Evolutionary conservation across 306 rosid genomes (phyloP).

Genomic region (Mimosa pudica): DNA sequence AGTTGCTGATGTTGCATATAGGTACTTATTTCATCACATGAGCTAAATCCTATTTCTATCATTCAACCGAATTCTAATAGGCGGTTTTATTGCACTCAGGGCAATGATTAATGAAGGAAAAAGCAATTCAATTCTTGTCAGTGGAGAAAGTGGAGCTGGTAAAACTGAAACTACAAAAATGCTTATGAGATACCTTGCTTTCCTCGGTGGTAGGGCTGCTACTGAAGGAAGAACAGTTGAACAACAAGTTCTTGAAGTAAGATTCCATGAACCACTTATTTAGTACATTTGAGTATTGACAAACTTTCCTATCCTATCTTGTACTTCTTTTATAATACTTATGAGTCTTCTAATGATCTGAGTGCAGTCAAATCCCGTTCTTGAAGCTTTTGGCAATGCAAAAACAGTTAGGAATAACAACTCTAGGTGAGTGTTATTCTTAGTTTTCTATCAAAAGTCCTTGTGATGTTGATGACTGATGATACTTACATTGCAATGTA

Average conservation of each 20-base stretch:
- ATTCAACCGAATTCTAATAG: conserved; percentile 26
- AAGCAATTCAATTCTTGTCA: conserved; percentile 96
- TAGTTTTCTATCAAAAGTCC: conserved; percentile 20
- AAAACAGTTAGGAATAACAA: conserved; percentile 97
- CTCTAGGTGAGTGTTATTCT: conserved; percentile 70
- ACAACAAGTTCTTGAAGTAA: conserved; percentile 99
- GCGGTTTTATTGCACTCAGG: conserved; percentile 53
- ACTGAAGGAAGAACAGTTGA: conserved; percentile 98
- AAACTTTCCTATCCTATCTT: conserved; percentile 14
- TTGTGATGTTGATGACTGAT: conserved; percentile 1
- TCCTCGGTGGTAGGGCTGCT: conserved; percentile 89
- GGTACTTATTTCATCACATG: conserved; percentile 51
- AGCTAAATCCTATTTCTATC: conserved; percentile 26
- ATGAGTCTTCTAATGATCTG: conserved; percentile 33
- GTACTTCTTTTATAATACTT: conserved; percentile 1
- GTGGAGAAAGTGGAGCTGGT: conserved; percentile 99
- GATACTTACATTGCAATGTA: conserved; percentile 7
- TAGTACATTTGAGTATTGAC: conserved; percentile 1
- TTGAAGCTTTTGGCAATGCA: conserved; percentile 99
- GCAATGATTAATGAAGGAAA: conserved; percentile 89
- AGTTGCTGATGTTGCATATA: conserved; percentile 96
- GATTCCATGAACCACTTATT: conserved; percentile 27
- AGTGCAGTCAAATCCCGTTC: conserved; percentile 98
- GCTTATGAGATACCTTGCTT: conserved; percentile 98
- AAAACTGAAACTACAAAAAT: conserved; percentile 99